Evolutionary conservation across 78 protist species (phyloP), one percentile per base, ranked within the genome.

Genomic region (slime mould (Dictyostelium discoideum)): DNA sequence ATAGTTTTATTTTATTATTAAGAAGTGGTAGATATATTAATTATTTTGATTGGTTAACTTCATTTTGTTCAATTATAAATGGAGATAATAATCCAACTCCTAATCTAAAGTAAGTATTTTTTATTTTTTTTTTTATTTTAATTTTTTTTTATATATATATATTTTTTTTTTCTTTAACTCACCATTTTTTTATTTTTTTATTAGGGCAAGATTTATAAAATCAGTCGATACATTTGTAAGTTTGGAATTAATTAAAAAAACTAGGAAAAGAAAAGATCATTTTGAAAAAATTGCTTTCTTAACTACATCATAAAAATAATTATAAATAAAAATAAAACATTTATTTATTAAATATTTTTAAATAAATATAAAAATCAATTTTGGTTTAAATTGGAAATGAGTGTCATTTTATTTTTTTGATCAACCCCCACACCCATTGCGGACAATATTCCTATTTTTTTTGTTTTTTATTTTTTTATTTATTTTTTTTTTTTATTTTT

Each of bases 11-110:
- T 24, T 67, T 24, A 24, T 6, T 24, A 67, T 29, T 22, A 5
- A 85, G 78, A 3, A 54, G 69, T 87, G 93, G 93, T n/a, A 77
- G 81, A 79, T 76, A 42, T 29, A 87, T 87, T 3, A 87, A 87
- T 63, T 2, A 79, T 13, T 65, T 65, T 29, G 93, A 87, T 63
- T 87, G 93, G 93, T 26, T 87, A 22, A 79, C 78, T 44, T 78
- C 93, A 42, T 87, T 63, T 44, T 87, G 93, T 46, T 5, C 37
- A 67, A 24, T n/a, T 14, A 22, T 63, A 11, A 79, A 79, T 26
- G 60, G 32, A 20, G 57, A 32, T 50, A 40, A 42, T 5, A 77
- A 74, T n/a, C 29, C 40, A 13, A 42, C 93, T 42, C 57, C 46
- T 8, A 85, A 87, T 39, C 74, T 79, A 40, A 84, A 87, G 86